Evolutionary conservation across 805 yeast genomes (phyloP).

Genomic region (Sugiyamaella marilandica): DNA sequence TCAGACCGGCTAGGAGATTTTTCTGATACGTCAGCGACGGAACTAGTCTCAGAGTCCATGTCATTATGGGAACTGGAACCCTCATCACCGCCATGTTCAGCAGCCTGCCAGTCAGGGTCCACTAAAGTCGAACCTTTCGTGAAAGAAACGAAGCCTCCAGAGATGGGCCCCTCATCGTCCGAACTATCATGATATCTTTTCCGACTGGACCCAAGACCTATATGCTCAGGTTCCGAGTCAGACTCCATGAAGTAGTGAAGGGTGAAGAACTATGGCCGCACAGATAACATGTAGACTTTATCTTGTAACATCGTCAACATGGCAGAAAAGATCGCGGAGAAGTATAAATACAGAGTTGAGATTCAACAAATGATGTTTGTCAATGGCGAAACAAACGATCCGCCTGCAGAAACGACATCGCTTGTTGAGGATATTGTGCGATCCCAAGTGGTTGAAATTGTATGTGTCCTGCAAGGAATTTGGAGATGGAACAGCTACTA

Average conservation of each 20-base stretch:
- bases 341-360: conserved; percentile 77
- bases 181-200: not conserved
- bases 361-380: conserved; percentile 99
- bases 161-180: not conserved
- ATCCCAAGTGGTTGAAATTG: conserved; percentile 87
- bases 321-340: conserved; percentile 15
- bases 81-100: not conserved
- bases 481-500: not conserved
- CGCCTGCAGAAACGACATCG: conserved; percentile 88
- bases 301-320: not conserved
- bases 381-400: conserved; percentile 89
- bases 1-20: too few relatives aligned
- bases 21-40: too few relatives aligned
- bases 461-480: conserved; percentile 18
- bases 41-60: too few relatives aligned
- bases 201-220: not conserved
- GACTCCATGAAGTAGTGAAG: not conserved
- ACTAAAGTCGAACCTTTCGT: conserved; percentile 5
- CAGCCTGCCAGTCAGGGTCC: not conserved
- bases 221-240: not conserved
- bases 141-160: not conserved
- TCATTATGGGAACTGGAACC: not conserved
- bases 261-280: not conserved
- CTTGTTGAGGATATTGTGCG: conserved; percentile 91
- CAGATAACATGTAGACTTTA: not conserved